Base-by-base conservation (phyloP, 106 monocot species). In the Dendrobium chrysotoxum region DNA sequence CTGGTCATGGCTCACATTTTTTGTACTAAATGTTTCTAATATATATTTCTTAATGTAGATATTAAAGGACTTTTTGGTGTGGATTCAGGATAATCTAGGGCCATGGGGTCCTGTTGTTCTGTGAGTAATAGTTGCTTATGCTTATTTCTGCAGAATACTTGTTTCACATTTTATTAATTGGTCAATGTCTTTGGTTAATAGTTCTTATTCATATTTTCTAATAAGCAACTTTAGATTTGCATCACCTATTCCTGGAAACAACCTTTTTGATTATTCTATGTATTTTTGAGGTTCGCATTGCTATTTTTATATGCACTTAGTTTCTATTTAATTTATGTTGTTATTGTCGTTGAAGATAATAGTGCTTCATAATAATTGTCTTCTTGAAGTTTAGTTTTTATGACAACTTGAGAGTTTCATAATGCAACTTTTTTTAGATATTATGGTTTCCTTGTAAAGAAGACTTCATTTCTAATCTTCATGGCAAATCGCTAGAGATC, bases 31-130 rank as follows among this genome's bases (percentile, higher is more conserved):
- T 74, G 28, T 21, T 74, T 74, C 74, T 74, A 41, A 74, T 20
- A 40, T 41, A 26, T 81, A 25, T 47, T 76, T 26, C 44, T 84
- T 83, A 17, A n/a, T 44, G 76, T 91, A 95, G 95, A 88, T 91
- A 75, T 80, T 95, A 83, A 97, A 94, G 83, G 90, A 94, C 47
- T 97, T 97, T 84, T 78, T 97, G 80, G 81, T 90, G 46, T 97
- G 96, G 96, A 88, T 97, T 57, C 87, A 97, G 83, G 79, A 92
- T 41, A 91, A 88, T 72, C 84, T 97, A 77, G 96, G 96, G 68
- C 88, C 90, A 84, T 97, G 96, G 96, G 96, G 96, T 28, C 96
- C 96, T 85, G 50, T 97, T 68, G 88, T 97, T 3, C 78, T 95
- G 95, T 95, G 87, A 91, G 95, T 91, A 31, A 46, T 66, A 78